phyloP scores from a whole-genome alignment of 371 early-diverging fungal genomes.

The Mortierella sp. region DNA sequence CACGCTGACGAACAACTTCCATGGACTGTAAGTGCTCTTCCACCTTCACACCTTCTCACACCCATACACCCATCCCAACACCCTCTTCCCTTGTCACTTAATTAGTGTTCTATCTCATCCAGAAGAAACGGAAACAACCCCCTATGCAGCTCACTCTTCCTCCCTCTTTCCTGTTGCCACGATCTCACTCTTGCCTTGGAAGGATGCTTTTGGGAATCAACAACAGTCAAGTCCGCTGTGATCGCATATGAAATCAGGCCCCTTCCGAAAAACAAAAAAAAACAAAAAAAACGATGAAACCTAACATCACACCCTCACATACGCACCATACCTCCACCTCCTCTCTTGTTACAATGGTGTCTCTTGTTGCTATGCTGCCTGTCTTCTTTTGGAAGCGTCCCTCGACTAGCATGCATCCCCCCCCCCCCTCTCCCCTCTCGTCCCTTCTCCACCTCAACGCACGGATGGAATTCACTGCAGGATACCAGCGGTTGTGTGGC shows the following conservation, averaged over 20 bases:
- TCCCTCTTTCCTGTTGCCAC: not conserved
- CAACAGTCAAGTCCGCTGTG: slow-evolving; percentile 4
- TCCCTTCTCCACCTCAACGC: not conserved
- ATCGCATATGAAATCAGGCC: slow-evolving; percentile 1
- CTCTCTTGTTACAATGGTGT: slow-evolving; percentile 1
- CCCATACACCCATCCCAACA: not conserved
- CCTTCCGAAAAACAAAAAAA: not conserved
- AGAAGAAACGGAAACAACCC: not conserved
- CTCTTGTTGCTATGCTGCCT: not conserved
- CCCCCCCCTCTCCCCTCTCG: not conserved
- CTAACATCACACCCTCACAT: slow-evolving; percentile 4
- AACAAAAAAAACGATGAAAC: not conserved
- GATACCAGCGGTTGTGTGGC: slow-evolving; percentile 1
- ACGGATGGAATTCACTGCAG: not conserved
- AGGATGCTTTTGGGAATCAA: not conserved
- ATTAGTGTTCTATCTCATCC: not conserved
- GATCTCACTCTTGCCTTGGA: not conserved
- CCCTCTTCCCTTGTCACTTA: not conserved
- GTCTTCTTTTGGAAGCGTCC: slow-evolving; percentile 10
- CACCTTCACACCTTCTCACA: not conserved
- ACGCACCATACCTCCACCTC: slow-evolving; percentile 4
- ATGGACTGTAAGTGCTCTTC: slow-evolving; percentile 37
- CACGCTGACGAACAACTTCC: not conserved
- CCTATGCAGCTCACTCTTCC: not conserved
- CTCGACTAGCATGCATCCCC: slow-evolving; percentile 1